Base-by-base conservation (phyloP, 2,329 filamentous ascomycete species). In the Trichoderma oligosporum region DNA sequence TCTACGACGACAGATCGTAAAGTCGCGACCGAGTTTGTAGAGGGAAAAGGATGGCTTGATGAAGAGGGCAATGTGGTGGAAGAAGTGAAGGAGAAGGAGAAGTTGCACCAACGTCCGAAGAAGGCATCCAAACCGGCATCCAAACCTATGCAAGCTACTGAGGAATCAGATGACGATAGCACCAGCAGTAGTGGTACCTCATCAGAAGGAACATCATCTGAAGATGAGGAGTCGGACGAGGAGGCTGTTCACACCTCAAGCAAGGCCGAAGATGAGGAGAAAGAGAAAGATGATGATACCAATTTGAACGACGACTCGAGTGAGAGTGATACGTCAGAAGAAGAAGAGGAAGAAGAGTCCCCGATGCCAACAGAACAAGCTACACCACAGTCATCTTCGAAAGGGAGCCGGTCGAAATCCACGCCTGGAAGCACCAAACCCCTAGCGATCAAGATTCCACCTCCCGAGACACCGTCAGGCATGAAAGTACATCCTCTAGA, bases 11-110 rank as follows among this genome's bases (percentile, higher is more conserved):
- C 68, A 35, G 53, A 60, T 12, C 77, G 68, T 39, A 72, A 75
- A 4, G 70, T 74, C 1, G 73, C 72, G 1, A 73, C 73, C 2
- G 84, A 87, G 56, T 97, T 87, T 69, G 82, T 94, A 38, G 87
- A 96, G 54, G 91, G 88, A 20, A 86, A 88, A 66, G 93, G 93
- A 1, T 97, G 94, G 93, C 81, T 96, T 0, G 87, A 96, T 65
- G 82, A 85, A 60, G 77, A 86, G 14, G 92, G 92, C 5, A 83
- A 86, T 56, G 75, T 97, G 1, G 82, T 96, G 2, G 89, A 95
- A 70, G 72, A 71, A 7, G 76, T 76, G 33, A 78, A 74, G 61
- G 68, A 66, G 29, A 78, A 71, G 38, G 53, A 57, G 20, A 58
- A 36, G 46, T 22, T 27, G 41, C 24, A 9, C 39, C 41, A 60